phyloP scores from a whole-genome alignment of 2,329 filamentous ascomycete species.

The Fragosphaeria purpurea region DNA sequence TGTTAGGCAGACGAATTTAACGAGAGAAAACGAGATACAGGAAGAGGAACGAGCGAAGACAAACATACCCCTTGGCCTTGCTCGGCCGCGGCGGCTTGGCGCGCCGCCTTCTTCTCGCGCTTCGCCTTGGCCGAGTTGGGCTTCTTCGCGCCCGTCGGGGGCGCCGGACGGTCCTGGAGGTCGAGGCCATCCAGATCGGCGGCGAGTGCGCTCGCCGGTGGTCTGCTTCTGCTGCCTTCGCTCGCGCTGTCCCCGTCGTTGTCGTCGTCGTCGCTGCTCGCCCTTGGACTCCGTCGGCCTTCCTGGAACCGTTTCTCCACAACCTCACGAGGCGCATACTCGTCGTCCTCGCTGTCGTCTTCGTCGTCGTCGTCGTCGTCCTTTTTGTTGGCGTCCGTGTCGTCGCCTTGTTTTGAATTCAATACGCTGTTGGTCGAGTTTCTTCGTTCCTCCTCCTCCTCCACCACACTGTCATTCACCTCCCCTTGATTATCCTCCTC shows the following conservation, averaged over 20 bases:
- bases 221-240: conserved; percentile 60
- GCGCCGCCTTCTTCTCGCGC: conserved; percentile 12
- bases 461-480: background rate
- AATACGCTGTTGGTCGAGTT: background rate
- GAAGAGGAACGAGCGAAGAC: background rate
- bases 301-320: conserved; percentile 30
- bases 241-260: conserved; percentile 34
- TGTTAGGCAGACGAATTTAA: too few species aligned
- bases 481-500: background rate
- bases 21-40: too few species aligned
- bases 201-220: conserved; percentile 42
- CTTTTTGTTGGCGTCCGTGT: conserved; percentile 4
- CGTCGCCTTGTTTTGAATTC: background rate
- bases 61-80: background rate
- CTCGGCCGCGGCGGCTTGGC: conserved; percentile 7
- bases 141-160: conserved; percentile 48
- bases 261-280: background rate
- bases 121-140: conserved; percentile 16
- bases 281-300: background rate
- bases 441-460: background rate
- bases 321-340: conserved; percentile 37
- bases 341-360: conserved; percentile 21
- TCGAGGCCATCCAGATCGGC: conserved; percentile 74
- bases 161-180: conserved; percentile 46
- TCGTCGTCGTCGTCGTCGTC: conserved; percentile 18